phyloP scores from a whole-genome alignment of 139 green algal species.

The Klebsormidium nitens region DNA sequence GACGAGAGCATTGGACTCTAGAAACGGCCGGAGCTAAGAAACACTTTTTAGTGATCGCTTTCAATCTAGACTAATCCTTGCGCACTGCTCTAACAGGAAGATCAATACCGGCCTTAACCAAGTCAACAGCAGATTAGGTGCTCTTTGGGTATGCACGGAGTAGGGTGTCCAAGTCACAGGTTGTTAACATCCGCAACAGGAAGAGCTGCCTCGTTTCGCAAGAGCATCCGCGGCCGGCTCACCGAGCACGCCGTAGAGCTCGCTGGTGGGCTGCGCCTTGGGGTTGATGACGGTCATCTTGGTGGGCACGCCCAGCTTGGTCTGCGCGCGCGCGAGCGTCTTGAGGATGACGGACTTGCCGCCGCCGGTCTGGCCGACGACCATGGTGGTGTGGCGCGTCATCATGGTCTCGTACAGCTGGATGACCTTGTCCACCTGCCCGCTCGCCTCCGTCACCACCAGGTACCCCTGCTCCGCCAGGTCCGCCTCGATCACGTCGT shows the following conservation, averaged over 20 bases:
- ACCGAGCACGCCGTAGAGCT: constrained; percentile 67
- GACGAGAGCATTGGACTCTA: no score
- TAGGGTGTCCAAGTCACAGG: no score
- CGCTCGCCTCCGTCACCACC: constrained; percentile 47
- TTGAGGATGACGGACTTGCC: constrained; percentile 84
- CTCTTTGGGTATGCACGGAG: neutral
- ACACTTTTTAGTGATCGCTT: no score
- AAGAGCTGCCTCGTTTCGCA: neutral
- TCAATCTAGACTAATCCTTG: no score
- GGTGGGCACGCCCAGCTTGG: constrained; percentile 69
- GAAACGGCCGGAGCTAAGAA: no score
- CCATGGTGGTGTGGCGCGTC: constrained; percentile 79
- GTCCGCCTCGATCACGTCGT: constrained; percentile 76
- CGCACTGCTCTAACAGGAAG: no score
- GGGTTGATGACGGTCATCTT: constrained; percentile 71
- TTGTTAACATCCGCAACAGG: neutral
- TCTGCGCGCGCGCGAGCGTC: constrained; percentile 66
- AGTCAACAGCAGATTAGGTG: neutral
- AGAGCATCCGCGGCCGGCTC: neutral
- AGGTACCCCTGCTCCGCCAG: constrained; percentile 42
- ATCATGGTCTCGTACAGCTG: constrained; percentile 84
- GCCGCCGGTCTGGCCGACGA: constrained; percentile 75
- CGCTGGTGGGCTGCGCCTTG: constrained; percentile 61
- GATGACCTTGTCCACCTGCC: constrained; percentile 78
- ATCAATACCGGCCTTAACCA: no score